Conservation (phyloP, 306 rosid genomes). For the Rosa rugosa region DNA sequence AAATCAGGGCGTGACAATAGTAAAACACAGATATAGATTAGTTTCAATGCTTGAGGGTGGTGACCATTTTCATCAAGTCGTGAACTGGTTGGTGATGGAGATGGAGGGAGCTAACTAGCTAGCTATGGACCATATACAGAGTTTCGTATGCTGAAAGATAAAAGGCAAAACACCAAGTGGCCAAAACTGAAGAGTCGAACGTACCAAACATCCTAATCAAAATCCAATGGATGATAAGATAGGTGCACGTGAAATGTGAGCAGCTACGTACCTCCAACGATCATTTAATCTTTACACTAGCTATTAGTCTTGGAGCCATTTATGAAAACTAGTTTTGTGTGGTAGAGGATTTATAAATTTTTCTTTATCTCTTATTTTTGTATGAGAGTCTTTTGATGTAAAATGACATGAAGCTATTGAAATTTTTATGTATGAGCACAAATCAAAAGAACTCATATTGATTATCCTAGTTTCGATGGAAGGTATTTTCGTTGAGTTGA, state of each 20-base stretch:
- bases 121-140: not conserved
- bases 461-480: too few relatives aligned
- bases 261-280: not conserved
- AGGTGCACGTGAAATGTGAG: not conserved
- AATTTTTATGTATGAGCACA: not conserved
- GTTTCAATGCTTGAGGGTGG: not conserved
- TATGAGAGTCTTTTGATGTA: too few relatives aligned
- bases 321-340: too few relatives aligned
- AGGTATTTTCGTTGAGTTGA: too few relatives aligned
- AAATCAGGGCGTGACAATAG: not conserved
- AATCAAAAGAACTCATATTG: too few relatives aligned
- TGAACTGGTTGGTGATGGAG: not conserved
- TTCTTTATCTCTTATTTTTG: too few relatives aligned
- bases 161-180: not conserved
- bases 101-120: not conserved
- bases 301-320: too few relatives aligned
- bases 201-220: not conserved
- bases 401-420: too few relatives aligned
- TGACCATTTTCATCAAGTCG: conserved; percentile 9
- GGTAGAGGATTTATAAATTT: too few relatives aligned
- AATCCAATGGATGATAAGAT: not conserved
- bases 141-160: not conserved
- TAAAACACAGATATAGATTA: not conserved
- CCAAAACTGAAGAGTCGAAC: not conserved
- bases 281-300: too few relatives aligned